A percentile compares a stretch with the other conserved stretches of the same genome.
These are phyloP conservation scores for Cyathus striatus DNA, from an alignment of 768 basidiomycete genomes.

Conservation along the genomic window DNA sequence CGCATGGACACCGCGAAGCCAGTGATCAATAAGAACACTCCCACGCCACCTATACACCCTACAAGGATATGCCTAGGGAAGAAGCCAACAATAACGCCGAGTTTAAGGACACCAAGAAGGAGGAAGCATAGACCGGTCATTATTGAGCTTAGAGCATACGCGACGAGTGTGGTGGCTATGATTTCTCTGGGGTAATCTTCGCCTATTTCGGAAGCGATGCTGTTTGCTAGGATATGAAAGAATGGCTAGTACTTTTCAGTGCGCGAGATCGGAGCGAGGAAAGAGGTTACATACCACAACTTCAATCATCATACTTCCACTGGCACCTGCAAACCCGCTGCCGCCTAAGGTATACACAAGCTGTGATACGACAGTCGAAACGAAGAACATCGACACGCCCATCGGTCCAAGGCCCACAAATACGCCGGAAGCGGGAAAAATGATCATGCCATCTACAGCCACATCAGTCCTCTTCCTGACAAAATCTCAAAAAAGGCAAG, in stretches of 20 bases:
- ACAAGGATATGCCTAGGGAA: slow-evolving; percentile 96
- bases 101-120: slow-evolving; percentile 74
- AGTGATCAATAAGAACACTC: slow-evolving; percentile 70
- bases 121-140: slow-evolving; percentile 90
- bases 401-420: slow-evolving; percentile 80
- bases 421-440: slow-evolving; percentile 81
- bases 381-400: slow-evolving; percentile 95
- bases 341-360: slow-evolving; percentile 83
- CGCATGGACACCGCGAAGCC: slow-evolving; percentile 84
- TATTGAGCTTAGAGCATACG: slow-evolving; percentile 82
- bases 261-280: neutral
- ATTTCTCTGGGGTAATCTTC: slow-evolving; percentile 64
- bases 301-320: slow-evolving; percentile 98
- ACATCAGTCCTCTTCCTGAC: neutral
- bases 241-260: slow-evolving; percentile 58
- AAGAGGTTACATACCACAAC: slow-evolving; percentile 63
- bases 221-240: slow-evolving; percentile 85
- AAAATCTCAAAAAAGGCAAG: slow-evolving; percentile 1
- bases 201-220: slow-evolving; percentile 69
- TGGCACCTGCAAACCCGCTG: slow-evolving; percentile 84
- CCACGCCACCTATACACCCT: slow-evolving; percentile 98
- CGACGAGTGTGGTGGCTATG: slow-evolving; percentile 88
- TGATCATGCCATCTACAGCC: slow-evolving; percentile 83
- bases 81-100: slow-evolving; percentile 88
- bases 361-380: slow-evolving; percentile 79